phyloP scores from a whole-genome alignment of 306 rosid species.

The Nissolia schottii region DNA sequence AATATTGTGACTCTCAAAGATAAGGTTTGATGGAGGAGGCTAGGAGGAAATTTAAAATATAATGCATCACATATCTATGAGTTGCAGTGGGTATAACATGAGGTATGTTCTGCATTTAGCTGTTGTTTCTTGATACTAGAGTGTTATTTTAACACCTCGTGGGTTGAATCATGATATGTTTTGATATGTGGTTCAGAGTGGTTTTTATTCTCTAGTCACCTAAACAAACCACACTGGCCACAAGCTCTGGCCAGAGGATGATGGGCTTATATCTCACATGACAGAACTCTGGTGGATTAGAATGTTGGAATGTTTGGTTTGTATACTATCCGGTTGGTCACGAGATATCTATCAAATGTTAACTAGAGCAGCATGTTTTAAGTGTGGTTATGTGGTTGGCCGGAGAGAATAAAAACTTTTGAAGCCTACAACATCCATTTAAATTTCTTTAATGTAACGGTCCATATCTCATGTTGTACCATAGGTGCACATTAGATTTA shows the following conservation, averaged over 20 bases:
- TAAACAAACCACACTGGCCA: neutral
- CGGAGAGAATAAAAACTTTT: neutral
- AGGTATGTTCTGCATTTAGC: constrained; percentile 3
- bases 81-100: neutral
- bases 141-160: neutral
- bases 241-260: neutral
- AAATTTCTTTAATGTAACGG: neutral
- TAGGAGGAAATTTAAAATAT: neutral
- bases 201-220: neutral
- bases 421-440: neutral
- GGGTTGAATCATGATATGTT: neutral
- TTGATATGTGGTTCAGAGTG: neutral
- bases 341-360: neutral
- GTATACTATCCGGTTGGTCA: too few relatives aligned
- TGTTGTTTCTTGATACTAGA: constrained; percentile 7
- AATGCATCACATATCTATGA: neutral
- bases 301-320: too few relatives aligned
- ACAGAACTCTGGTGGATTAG: neutral
- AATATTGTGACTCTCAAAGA: constrained; percentile 63
- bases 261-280: neutral
- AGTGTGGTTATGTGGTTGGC: neutral
- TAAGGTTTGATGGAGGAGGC: constrained; percentile 2
- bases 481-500: neutral
- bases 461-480: neutral
- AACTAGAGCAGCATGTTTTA: neutral